A percentile compares a stretch with the other conserved stretches of the same genome.
Conservation (phyloP, 2,329 filamentous ascomycete species). For the Microascus cirrosus region DNA sequence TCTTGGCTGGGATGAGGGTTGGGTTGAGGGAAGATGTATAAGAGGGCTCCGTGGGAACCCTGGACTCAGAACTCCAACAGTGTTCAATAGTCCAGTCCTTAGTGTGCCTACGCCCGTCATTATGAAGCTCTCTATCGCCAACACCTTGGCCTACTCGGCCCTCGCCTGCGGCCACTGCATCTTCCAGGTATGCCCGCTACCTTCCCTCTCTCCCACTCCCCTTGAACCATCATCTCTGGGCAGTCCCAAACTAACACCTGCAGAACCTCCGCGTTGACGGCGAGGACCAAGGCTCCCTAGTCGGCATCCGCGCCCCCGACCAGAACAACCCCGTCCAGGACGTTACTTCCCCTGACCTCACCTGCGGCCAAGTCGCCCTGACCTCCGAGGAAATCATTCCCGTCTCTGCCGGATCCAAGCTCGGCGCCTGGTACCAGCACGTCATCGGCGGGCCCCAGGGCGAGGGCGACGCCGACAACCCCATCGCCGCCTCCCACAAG, state of each 20-base stretch:
- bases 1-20: no score
- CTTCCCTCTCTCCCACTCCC: neutral
- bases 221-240: neutral
- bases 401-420: constrained; percentile 36
- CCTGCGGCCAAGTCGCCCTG: constrained; percentile 33
- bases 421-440: constrained; percentile 42
- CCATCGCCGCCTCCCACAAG: constrained; percentile 42
- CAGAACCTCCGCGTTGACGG: constrained; percentile 31
- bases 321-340: constrained; percentile 42
- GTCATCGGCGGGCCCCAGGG: constrained; percentile 41
- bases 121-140: constrained; percentile 1
- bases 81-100: neutral
- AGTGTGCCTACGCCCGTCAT: neutral
- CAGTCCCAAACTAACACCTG: neutral
- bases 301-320: constrained; percentile 35
- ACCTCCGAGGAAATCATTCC: constrained; percentile 31
- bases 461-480: constrained; percentile 36
- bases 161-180: constrained; percentile 27
- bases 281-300: constrained; percentile 34
- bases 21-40: no score
- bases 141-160: constrained; percentile 11
- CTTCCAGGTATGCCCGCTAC: constrained; percentile 19
- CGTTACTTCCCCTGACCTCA: constrained; percentile 34
- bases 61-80: neutral
- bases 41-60: no score